Evolutionary conservation across 2,329 filamentous ascomycete genomes (phyloP).

Genomic region (Fusarium decemcellulare): DNA sequence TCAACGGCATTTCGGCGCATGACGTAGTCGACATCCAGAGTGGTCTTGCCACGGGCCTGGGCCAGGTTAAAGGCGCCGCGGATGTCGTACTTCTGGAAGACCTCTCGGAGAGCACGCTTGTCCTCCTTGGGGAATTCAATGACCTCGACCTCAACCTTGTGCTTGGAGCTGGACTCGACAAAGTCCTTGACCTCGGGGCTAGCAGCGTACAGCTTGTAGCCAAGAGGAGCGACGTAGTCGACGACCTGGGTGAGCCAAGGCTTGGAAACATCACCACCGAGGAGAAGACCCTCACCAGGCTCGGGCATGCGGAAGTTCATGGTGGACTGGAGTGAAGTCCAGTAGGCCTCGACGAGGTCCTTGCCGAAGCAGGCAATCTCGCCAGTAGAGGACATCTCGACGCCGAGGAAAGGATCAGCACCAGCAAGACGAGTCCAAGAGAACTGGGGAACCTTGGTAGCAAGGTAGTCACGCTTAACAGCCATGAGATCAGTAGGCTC

Average conservation of each 20-base stretch:
- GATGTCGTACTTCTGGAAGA: constrained; percentile 98
- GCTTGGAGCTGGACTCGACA: constrained; percentile 80
- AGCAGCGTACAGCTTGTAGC: constrained; percentile 95
- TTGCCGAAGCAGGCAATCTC: constrained; percentile 99
- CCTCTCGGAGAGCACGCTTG: constrained; percentile 93
- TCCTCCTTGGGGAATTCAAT: constrained; percentile 98
- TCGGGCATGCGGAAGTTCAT: constrained; percentile 99
- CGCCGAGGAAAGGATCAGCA: constrained; percentile 96
- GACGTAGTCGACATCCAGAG: constrained; percentile 95
- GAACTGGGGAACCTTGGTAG: constrained; percentile 99
- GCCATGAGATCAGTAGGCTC: constrained; percentile 91
- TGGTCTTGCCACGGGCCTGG: constrained; percentile 83
- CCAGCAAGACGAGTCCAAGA: constrained; percentile 98
- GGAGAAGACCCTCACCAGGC: constrained; percentile 93
- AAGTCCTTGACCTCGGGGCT: constrained; percentile 85
- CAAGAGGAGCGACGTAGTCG: constrained; percentile 88
- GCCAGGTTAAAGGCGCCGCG: constrained; percentile 96
- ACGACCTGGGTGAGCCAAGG: constrained; percentile 83
- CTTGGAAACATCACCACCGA: constrained; percentile 86
- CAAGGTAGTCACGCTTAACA: constrained; percentile 89
- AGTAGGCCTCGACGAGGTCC: constrained; percentile 96
- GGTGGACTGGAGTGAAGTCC: constrained; percentile 93
- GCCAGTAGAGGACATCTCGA: constrained; percentile 97
- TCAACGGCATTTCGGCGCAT: constrained; percentile 99
- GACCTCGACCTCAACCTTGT: constrained; percentile 81